Evolutionary conservation across 257 asterid genomes (phyloP).

Genomic region (Ehretia macrophylla): DNA sequence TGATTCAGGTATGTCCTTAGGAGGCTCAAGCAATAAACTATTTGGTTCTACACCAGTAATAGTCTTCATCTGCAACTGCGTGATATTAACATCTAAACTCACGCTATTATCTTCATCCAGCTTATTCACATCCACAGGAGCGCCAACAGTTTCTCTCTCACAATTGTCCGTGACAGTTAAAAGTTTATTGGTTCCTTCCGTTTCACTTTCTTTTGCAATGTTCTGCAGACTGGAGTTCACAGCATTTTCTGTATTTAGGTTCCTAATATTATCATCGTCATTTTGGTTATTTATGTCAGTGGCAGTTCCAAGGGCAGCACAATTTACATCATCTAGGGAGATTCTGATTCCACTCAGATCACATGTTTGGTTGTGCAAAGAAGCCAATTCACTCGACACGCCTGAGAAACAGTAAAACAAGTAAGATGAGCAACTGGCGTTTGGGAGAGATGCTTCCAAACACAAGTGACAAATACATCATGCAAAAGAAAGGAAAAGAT

Average conservation of each 20-base stretch:
- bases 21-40: conserved; percentile 22
- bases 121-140: conserved; percentile 24
- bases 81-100: conserved; percentile 13
- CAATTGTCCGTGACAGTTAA: conserved; percentile 28
- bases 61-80: conserved; percentile 19
- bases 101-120: conserved; percentile 23
- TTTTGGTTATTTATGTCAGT: conserved; percentile 29
- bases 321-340: conserved; percentile 31
- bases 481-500: too few species aligned
- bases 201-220: conserved; percentile 19
- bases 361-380: conserved; percentile 48
- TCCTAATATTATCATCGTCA: conserved; percentile 30
- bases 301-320: conserved; percentile 28
- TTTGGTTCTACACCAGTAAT: conserved; percentile 21
- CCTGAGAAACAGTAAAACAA: conserved; percentile 39
- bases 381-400: conserved; percentile 48
- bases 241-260: conserved; percentile 14
- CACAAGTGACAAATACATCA: background rate
- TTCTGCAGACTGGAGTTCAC: conserved; percentile 18
- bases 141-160: conserved; percentile 22
- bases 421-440: conserved; percentile 8
- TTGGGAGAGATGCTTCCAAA: background rate
- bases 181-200: conserved; percentile 22
- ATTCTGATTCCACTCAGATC: conserved; percentile 57
- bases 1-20: conserved; percentile 28